A percentile compares a stretch with the other conserved stretches of the same genome.
Conservation (phyloP, 768 basidiomycete genomes). For the Amanita muscaria region DNA sequence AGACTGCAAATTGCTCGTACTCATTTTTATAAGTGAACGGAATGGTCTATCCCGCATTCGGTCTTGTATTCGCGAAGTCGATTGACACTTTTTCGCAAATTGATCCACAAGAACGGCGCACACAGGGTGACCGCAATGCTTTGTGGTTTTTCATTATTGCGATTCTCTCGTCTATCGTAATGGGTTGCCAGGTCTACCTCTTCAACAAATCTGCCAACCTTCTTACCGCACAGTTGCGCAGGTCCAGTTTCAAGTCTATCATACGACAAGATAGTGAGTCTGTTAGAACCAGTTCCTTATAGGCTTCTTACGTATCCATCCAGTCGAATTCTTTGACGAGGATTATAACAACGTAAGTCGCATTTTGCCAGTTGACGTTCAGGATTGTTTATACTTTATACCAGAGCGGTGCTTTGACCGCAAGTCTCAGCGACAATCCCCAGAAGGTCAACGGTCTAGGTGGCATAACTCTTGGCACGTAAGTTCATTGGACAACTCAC, state of each 20-base stretch:
- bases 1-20: neutral
- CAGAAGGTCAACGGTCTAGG: slow-evolving; percentile 86
- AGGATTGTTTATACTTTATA: slow-evolving; percentile 1
- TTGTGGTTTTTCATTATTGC: slow-evolving; percentile 78
- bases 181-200: slow-evolving; percentile 61
- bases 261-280: slow-evolving; percentile 78
- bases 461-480: slow-evolving; percentile 80
- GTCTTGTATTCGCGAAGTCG: slow-evolving; percentile 60
- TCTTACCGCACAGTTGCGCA: slow-evolving; percentile 64
- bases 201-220: slow-evolving; percentile 62
- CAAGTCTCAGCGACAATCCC: slow-evolving; percentile 74
- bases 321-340: slow-evolving; percentile 84
- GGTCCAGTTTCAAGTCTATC: slow-evolving; percentile 67
- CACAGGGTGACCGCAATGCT: slow-evolving; percentile 63
- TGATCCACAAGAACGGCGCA: slow-evolving; percentile 31
- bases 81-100: slow-evolving; percentile 46
- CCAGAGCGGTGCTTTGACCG: slow-evolving; percentile 70
- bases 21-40: slow-evolving; percentile 37
- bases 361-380: slow-evolving; percentile 4
- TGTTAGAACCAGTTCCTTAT: neutral
- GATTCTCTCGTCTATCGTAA: slow-evolving; percentile 51
- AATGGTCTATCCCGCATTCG: slow-evolving; percentile 64
- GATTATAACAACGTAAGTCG: slow-evolving; percentile 65
- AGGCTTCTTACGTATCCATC: too few species aligned
- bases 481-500: slow-evolving; percentile 18